Conservation (phyloP, 1,284 basidiomycete genomes). For the Thelephora terrestris region DNA sequence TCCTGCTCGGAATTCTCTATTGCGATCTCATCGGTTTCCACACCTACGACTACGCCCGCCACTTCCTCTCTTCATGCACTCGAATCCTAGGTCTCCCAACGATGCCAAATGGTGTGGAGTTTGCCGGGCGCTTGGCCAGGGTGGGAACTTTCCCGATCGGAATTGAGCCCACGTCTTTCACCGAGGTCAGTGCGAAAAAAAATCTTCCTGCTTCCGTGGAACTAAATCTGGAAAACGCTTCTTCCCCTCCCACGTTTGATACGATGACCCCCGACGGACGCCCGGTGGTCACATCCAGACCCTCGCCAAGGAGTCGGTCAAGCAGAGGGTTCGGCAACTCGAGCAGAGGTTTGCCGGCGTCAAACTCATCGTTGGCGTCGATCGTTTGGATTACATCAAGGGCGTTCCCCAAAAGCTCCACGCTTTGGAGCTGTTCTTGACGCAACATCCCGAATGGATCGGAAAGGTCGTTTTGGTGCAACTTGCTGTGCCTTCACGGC, state of each 20-base stretch:
- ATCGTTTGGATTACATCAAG: slow-evolving; percentile 98
- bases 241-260: not conserved
- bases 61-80: slow-evolving; percentile 97
- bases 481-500: slow-evolving; percentile 92
- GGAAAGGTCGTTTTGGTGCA: slow-evolving; percentile 95
- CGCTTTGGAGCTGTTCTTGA: slow-evolving; percentile 92
- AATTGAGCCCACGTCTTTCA: slow-evolving; percentile 91
- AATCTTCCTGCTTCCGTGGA: not conserved
- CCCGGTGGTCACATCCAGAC: slow-evolving; percentile 35
- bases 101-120: slow-evolving; percentile 97
- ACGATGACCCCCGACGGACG: not conserved
- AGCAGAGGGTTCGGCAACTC: slow-evolving; percentile 71
- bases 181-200: slow-evolving; percentile 63
- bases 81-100: slow-evolving; percentile 93
- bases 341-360: slow-evolving; percentile 89
- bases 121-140: slow-evolving; percentile 89
- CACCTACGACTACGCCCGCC: slow-evolving; percentile 98
- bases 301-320: slow-evolving; percentile 69
- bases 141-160: slow-evolving; percentile 99
- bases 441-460: slow-evolving; percentile 98
- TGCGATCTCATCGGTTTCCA: slow-evolving; percentile 98
- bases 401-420: slow-evolving; percentile 98
- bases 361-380: slow-evolving; percentile 97
- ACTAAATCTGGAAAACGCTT: not conserved
- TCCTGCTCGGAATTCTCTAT: slow-evolving; percentile 89